phyloP scores from a whole-genome alignment of 164 flowering plant genomes.

The Magnolia changhungtana region DNA sequence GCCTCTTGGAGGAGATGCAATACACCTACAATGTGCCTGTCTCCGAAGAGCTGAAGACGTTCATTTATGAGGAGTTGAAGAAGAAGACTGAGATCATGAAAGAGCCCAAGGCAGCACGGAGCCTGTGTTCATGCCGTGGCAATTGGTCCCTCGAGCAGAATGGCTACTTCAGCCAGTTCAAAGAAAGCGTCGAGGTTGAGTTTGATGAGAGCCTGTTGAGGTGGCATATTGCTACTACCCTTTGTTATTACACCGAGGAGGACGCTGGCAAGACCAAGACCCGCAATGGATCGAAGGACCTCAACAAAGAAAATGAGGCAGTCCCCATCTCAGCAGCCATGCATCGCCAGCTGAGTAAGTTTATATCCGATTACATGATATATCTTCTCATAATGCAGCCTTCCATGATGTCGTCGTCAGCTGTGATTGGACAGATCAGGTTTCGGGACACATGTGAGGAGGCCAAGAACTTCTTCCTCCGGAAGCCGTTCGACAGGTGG shows the following conservation, averaged over 20 bases:
- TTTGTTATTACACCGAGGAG: constrained; percentile 10
- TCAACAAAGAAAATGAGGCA: no score
- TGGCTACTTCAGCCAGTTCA: neutral
- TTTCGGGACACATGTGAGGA: constrained; percentile 23
- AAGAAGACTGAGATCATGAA: neutral
- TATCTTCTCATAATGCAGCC: constrained; percentile 19
- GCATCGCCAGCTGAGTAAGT: neutral
- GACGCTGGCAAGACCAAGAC: neutral
- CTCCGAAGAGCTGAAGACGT: neutral
- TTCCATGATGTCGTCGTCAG: constrained; percentile 14
- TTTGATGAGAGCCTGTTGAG: constrained; percentile 25
- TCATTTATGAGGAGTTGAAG: constrained; percentile 4
- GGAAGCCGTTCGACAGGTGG: no score
- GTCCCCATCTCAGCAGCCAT: neutral
- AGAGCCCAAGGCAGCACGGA: constrained; percentile 2
- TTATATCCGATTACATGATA: constrained; percentile 19
- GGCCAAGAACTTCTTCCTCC: constrained; percentile 10
- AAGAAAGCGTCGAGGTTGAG: constrained; percentile 17
- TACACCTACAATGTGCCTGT: neutral
- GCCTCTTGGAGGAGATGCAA: neutral
- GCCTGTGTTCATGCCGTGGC: constrained; percentile 11
- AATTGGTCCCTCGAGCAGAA: constrained; percentile 10
- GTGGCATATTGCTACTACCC: constrained; percentile 34
- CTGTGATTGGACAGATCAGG: constrained; percentile 12
- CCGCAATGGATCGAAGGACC: neutral